These are phyloP conservation scores for Rhodofomes roseus DNA, from an alignment of 1,284 basidiomycete genomes.

Conservation along the genomic window DNA sequence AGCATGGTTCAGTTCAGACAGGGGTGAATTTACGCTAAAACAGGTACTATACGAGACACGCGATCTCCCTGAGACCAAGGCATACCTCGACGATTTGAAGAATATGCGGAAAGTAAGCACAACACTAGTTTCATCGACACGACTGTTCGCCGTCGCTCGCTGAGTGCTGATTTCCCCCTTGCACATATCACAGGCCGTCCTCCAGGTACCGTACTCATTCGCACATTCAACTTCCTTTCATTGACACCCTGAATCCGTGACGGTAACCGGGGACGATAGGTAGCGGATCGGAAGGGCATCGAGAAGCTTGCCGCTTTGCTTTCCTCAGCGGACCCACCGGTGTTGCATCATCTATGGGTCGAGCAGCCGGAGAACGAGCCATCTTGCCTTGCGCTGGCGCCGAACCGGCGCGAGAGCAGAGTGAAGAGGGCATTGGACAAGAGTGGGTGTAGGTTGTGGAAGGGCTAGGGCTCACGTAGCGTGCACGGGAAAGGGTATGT, in stretches of 20 bases:
- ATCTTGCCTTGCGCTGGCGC: slow-evolving; percentile 50
- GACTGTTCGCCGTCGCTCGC: neutral
- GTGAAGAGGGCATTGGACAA: slow-evolving; percentile 43
- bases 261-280: too few relatives aligned
- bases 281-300: slow-evolving; percentile 31
- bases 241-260: too few relatives aligned
- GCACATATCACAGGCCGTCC: slow-evolving; percentile 29
- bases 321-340: slow-evolving; percentile 22
- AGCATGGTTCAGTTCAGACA: neutral
- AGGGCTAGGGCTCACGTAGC: slow-evolving; percentile 7
- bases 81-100: slow-evolving; percentile 36
- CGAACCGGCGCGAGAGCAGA: slow-evolving; percentile 39
- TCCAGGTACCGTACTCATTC: slow-evolving; percentile 29
- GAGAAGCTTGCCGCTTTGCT: slow-evolving; percentile 33
- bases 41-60: slow-evolving; percentile 40
- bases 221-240: neutral
- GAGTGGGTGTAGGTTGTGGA: slow-evolving; percentile 32
- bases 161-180: neutral
- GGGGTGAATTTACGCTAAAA: neutral
- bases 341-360: slow-evolving; percentile 46
- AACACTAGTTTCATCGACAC: neutral
- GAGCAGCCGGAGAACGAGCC: slow-evolving; percentile 51
- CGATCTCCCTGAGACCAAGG: slow-evolving; percentile 35
- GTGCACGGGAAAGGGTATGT: too few relatives aligned
- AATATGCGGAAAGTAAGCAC: slow-evolving; percentile 36